Conservation (phyloP, 164 flowering plant genomes). For the Aristolochia californica region DNA sequence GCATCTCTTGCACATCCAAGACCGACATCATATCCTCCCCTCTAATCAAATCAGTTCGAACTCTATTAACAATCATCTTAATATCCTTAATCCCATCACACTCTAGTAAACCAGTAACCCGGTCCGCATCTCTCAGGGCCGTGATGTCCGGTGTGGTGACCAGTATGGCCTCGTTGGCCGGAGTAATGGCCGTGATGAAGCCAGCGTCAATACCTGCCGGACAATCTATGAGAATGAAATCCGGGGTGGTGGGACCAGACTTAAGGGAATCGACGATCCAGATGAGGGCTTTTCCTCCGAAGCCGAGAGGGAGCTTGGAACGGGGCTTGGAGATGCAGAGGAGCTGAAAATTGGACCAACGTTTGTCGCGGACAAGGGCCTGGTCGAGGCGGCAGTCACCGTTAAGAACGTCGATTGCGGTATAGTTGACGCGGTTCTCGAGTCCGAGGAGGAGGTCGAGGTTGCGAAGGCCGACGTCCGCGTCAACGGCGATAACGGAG, state of each 20-base stretch:
- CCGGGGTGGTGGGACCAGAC: constrained; percentile 51
- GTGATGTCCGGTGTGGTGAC: constrained; percentile 96
- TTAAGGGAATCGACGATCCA: constrained; percentile 95
- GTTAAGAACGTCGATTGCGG: constrained; percentile 82
- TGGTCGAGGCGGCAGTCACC: constrained; percentile 98
- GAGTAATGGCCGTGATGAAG: constrained; percentile 90
- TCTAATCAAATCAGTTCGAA: constrained; percentile 86
- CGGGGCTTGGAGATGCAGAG: constrained; percentile 93
- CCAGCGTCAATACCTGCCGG: constrained; percentile 99
- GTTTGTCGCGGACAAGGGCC: constrained; percentile 79
- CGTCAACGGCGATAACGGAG: constrained; percentile 93
- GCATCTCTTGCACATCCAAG: constrained; percentile 91
- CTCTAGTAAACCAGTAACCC: constrained; percentile 84
- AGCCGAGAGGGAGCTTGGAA: constrained; percentile 78
- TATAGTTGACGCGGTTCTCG: constrained; percentile 91
- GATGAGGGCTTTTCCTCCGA: constrained; percentile 77
- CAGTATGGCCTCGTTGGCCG: constrained; percentile 91
- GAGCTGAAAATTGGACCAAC: constrained; percentile 87
- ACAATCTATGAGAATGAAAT: constrained; percentile 84
- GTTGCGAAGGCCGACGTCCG: constrained; percentile 93
- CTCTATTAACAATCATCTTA: constrained; percentile 95
- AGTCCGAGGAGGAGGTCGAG: constrained; percentile 91
- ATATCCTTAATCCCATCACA: constrained; percentile 97
- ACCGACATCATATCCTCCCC: constrained; percentile 99
- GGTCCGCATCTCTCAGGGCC: constrained; percentile 77